Evolutionary conservation across 2,329 filamentous ascomycete species (phyloP), one percentile per base, ranked within the genome.

Genomic region (Chaetomiaceae sp.): DNA sequence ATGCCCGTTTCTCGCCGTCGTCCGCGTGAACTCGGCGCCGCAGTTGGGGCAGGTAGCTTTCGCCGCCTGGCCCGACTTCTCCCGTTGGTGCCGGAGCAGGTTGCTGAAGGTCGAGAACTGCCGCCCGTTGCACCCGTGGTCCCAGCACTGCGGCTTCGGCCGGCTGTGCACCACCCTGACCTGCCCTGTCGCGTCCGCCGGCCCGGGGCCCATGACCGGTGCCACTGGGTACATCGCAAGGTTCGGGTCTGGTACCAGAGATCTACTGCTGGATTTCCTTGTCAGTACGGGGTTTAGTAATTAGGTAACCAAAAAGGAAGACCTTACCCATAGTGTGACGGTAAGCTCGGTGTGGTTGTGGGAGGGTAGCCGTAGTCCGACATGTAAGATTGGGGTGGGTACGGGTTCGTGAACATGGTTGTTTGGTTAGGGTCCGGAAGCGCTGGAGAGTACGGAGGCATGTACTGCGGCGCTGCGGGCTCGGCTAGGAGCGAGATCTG

Each of bases 81-180:
- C 91, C 35, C 91, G 80, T 66, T 96, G 90, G 64, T 97, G 91
- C 52, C 91, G 78, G 30, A 96, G 73, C 3, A 96, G 77, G 63
- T 96, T 96, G 76, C 89, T 95, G 63, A 96, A 96, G 3, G 91
- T 96, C 15, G 88, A 95, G 62, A 97, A 97, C 60, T 95, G 87
- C 24, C 90, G 83, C 17, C 91, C 91, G 60, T 96, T 95, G 72
- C 91, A 97, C 10, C 90, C 91, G 61, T 97, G 91, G 51, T 96
- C 91, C 87, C 88, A 97, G 67, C 91, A 96, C 63, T 95, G 88
- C 37, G 90, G 89, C 68, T 95, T 95, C n/a, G 88, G 88, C 54
- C 86, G 78, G 57, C 81, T 83, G 63, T 86, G 84, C 15, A 89
- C 75, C 14, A 89, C 79, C 49, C 86, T 76, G 32, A 87, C 81